A percentile compares a stretch with the other conserved stretches of the same genome.
phyloP scores from a whole-genome alignment of 2,329 filamentous ascomycete species.

The Pyricularia sp. region DNA sequence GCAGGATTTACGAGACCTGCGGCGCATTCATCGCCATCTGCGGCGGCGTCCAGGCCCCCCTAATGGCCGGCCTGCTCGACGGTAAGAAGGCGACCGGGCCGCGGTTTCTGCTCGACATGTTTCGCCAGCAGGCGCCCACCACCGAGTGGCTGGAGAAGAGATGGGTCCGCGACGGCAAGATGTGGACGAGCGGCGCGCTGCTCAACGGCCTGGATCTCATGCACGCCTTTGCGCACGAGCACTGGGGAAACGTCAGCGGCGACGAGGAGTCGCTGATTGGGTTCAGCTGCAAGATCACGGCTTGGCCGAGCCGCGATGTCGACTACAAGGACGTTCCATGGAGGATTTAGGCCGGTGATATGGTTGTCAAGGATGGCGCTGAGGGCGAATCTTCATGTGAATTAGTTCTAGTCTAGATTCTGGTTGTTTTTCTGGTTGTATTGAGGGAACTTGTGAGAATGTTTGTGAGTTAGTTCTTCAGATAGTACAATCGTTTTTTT shows the following conservation, averaged over 20 bases:
- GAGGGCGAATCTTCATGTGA: not conserved
- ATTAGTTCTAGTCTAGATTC: not conserved
- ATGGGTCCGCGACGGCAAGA: constrained; percentile 24
- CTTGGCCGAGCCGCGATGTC: constrained; percentile 20
- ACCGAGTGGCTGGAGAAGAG: constrained; percentile 28
- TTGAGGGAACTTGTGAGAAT: not conserved
- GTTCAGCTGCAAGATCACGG: constrained; percentile 11
- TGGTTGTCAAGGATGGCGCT: not conserved
- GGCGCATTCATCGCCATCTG: constrained; percentile 30
- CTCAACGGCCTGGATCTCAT: constrained; percentile 26
- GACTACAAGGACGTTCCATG: constrained; percentile 21
- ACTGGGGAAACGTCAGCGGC: constrained; percentile 15
- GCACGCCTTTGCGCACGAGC: constrained; percentile 17
- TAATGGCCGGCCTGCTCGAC: constrained; percentile 24
- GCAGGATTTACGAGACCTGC: constrained; percentile 22
- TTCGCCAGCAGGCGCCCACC: constrained; percentile 18
- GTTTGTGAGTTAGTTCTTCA: not conserved
- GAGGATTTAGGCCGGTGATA: not conserved
- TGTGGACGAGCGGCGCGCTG: constrained; percentile 25
- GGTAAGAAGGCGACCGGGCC: constrained; percentile 29
- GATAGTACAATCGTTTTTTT: not conserved
- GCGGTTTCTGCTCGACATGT: constrained; percentile 14
- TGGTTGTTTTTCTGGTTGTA: not conserved
- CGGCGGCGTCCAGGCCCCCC: constrained; percentile 22
- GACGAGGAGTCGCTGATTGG: constrained; percentile 13